Conservation (phyloP, 345 rosid species). For the Cochlearia excelsa region DNA sequence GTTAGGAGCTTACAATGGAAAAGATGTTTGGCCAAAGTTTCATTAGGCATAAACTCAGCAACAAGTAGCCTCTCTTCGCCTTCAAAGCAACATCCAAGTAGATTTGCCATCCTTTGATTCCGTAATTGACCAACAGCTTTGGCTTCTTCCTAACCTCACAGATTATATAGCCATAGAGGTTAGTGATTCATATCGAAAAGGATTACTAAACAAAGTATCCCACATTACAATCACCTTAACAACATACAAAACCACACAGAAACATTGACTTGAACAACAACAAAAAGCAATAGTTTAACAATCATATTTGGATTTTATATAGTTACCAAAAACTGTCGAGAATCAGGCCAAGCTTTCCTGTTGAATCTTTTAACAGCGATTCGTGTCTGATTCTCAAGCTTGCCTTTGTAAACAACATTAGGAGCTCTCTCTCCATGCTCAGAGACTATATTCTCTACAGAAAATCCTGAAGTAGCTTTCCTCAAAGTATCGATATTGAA, state of each 20-base stretch:
- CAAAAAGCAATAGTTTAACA: no score
- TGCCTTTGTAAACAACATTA: constrained; percentile 80
- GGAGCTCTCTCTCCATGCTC: constrained; percentile 95
- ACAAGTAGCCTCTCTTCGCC: constrained; percentile 83
- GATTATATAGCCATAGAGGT: constrained; percentile 2
- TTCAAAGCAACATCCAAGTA: constrained; percentile 80
- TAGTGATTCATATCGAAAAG: background rate
- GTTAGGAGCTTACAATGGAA: constrained; percentile 67
- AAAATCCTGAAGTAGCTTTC: constrained; percentile 79
- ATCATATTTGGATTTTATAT: no score
- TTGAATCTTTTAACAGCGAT: constrained; percentile 82
- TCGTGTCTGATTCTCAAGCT: constrained; percentile 62
- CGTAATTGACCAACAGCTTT: constrained; percentile 80
- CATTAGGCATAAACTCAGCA: constrained; percentile 80
- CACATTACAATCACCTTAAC: no score
- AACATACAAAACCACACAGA: no score
- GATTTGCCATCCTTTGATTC: constrained; percentile 59
- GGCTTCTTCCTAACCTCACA: constrained; percentile 70
- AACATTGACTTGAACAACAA: no score
- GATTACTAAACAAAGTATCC: no score
- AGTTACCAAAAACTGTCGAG: constrained; percentile 70
- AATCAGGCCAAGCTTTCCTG: constrained; percentile 78
- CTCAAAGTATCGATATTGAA: constrained; percentile 66
- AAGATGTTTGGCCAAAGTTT: constrained; percentile 87
- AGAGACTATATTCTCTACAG: constrained; percentile 79